These are phyloP conservation scores for Cyclocybe cylindracea DNA, from an alignment of 768 basidiomycete species.

Conservation along the genomic window DNA sequence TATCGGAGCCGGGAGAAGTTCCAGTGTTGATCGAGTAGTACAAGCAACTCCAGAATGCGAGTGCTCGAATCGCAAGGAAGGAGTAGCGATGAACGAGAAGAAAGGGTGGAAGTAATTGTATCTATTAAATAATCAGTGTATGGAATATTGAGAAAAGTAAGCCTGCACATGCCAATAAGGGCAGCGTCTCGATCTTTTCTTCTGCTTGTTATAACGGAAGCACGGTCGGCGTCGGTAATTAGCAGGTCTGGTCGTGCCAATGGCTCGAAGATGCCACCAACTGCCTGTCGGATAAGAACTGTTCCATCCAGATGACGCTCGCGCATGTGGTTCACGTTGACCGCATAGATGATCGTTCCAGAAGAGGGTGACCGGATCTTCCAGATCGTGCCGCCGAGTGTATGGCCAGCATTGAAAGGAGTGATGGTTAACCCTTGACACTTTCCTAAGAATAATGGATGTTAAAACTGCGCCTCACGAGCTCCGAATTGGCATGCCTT, in stretches of 20 bases:
- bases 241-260: conserved; percentile 89
- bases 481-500: conserved; percentile 54
- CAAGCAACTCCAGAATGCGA: conserved; percentile 92
- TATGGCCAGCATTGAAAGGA: conserved; percentile 93
- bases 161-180: conserved; percentile 62
- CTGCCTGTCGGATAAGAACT: conserved; percentile 72
- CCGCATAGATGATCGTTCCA: conserved; percentile 93
- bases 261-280: conserved; percentile 83
- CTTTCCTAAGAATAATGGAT: conserved; percentile 56
- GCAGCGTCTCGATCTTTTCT: conserved; percentile 89
- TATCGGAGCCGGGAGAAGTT: conserved; percentile 79
- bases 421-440: conserved; percentile 93
- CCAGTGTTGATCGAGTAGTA: conserved; percentile 97
- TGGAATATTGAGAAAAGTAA: neutral
- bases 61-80: conserved; percentile 94
- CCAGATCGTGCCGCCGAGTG: conserved; percentile 96
- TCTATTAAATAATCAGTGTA: conserved; percentile 46
- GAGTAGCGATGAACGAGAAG: conserved; percentile 78
- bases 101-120: conserved; percentile 84
- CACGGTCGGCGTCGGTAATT: conserved; percentile 90
- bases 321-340: conserved; percentile 93
- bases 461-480: neutral
- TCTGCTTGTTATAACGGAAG: conserved; percentile 79
- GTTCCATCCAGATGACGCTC: conserved; percentile 96
- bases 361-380: conserved; percentile 98